Conservation (phyloP, 208 protist species). For the Leptomonas seymouri region DNA sequence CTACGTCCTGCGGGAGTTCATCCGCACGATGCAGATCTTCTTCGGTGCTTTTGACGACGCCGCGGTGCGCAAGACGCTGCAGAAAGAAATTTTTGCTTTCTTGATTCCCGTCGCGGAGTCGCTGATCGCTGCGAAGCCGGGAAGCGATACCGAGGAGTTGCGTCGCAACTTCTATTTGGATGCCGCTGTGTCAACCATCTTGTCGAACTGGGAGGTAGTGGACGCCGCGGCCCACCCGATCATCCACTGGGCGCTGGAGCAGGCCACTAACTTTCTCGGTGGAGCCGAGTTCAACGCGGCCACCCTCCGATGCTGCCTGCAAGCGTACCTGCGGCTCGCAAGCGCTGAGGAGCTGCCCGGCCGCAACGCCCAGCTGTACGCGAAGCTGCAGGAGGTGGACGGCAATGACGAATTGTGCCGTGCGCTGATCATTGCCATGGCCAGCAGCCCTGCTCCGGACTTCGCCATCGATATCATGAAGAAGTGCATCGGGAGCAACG, state of each 20-base stretch:
- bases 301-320: conserved; percentile 51
- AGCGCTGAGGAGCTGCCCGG: conserved; percentile 13
- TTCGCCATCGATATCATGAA: conserved; percentile 65
- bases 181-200: conserved; percentile 31
- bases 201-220: conserved; percentile 14
- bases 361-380: conserved; percentile 48
- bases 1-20: conserved; percentile 63
- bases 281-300: conserved; percentile 38
- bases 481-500: conserved; percentile 63
- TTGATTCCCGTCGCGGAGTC: conserved; percentile 35
- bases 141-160: conserved; percentile 32
- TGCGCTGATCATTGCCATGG: conserved; percentile 63
- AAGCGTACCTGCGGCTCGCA: conserved; percentile 52
- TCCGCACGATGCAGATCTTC: conserved; percentile 39
- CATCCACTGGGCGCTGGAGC: conserved; percentile 64
- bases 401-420: conserved; percentile 77
- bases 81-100: conserved; percentile 35
- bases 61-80: conserved; percentile 26
- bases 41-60: conserved; percentile 47
- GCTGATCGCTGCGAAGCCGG: conserved; percentile 12
- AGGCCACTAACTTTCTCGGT: conserved; percentile 56
- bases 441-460: conserved; percentile 44
- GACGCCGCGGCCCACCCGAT: conserved; percentile 34
- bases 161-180: conserved; percentile 46
- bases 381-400: conserved; percentile 53